Base-by-base conservation (phyloP, 176 grass and related monocot genomes). In the Triticum monococcum region DNA sequence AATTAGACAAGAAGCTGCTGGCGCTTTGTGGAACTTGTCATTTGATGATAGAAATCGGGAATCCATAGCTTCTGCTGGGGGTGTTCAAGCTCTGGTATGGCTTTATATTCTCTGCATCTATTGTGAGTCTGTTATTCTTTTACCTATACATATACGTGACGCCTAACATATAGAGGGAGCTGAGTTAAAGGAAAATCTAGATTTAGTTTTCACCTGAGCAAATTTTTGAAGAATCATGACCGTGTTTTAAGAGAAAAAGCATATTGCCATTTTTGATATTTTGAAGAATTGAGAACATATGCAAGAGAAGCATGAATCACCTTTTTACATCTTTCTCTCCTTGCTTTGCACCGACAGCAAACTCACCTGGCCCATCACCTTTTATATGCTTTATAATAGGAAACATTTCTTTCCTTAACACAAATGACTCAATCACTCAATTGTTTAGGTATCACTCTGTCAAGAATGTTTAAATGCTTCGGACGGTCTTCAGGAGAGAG, bases 1-100 rank as follows among this genome's bases (percentile, higher is more conserved):
- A 84, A 88, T 72, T 85, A 99, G 97, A 83, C 97, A 99, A 94
- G 97, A 94, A 88, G 97, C 94, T 87, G 97, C 97, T 83, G 97
- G 97, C 81, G 97, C 97, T 87, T 84, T 99, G 85, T 99, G 97
- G 97, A 99, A 99, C 70, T 88, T 99, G 45, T 99, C 97, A 23
- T 99, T 99, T 86, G 97, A 99, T 99, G 97, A 99, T 88, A 94
- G 89, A 91, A 99, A 99, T 59, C 92, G 97, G 35, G 97, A 99
- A 86, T 91, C 92, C 75, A 99, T 99, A 83, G 97, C 97, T 86
- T 85, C 91, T 81, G 85, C 75, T 11, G 97, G 92, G 81, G 97
- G 97, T 17, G 97, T 99, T 71, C 90, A 97, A 86, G 97, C 97
- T 69, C 89, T 99, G 97, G 92, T 99, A 91, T 81, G 7, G 26